Conservation (phyloP, 2,329 filamentous ascomycete species). For the Scortechinia acanthostroma region DNA sequence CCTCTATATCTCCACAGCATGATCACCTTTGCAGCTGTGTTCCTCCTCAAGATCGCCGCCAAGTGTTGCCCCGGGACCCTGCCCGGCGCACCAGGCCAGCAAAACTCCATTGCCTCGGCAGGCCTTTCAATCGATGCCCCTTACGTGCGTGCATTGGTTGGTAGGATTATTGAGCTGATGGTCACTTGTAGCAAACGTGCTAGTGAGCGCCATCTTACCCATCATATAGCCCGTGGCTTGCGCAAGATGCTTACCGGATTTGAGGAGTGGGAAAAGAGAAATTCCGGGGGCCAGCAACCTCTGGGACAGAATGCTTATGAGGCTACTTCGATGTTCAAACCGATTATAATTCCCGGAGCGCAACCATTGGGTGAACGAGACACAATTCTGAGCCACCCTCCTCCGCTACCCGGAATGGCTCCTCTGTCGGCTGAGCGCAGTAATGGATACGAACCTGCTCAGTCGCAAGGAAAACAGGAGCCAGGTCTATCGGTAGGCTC, state of each 20-base stretch:
- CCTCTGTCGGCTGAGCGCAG: slow-evolving; percentile 25
- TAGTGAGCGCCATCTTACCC: slow-evolving; percentile 26
- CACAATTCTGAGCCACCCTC: slow-evolving; percentile 22
- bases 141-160: slow-evolving; percentile 22
- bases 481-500: slow-evolving; percentile 23
- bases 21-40: slow-evolving; percentile 19
- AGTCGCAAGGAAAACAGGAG: slow-evolving; percentile 11
- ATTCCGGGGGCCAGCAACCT: slow-evolving; percentile 10
- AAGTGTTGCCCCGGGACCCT: slow-evolving; percentile 17
- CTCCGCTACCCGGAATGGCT: slow-evolving; percentile 22
- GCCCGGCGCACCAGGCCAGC: slow-evolving; percentile 16
- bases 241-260: slow-evolving; percentile 26
- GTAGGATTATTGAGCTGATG: slow-evolving; percentile 23
- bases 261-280: slow-evolving; percentile 26
- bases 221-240: slow-evolving; percentile 25
- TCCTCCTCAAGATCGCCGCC: slow-evolving; percentile 20
- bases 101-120: slow-evolving; percentile 25
- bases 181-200: slow-evolving; percentile 23
- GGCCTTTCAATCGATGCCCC: slow-evolving; percentile 20
- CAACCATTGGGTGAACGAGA: slow-evolving; percentile 23
- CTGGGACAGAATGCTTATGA: slow-evolving; percentile 13
- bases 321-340: slow-evolving; percentile 20
- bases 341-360: slow-evolving; percentile 21
- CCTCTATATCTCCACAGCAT: slow-evolving; percentile 20
- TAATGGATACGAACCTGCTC: slow-evolving; percentile 14